phyloP scores from a whole-genome alignment of 1,139 yeast genomes.

The Meyerozyma athensensis region DNA sequence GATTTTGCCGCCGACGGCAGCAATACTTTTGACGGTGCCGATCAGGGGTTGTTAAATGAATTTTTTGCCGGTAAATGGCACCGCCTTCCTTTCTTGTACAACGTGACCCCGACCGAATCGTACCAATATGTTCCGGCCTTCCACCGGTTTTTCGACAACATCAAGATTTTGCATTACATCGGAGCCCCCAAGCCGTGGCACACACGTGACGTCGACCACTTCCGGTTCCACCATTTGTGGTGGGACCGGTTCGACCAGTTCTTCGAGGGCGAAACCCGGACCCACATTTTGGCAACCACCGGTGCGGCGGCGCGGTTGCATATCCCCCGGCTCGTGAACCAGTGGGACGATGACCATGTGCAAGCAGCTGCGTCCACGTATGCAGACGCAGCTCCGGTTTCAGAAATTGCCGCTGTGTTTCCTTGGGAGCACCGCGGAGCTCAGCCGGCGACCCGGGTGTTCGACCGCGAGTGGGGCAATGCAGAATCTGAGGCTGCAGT shows the following conservation, averaged over 20 bases:
- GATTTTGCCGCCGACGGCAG: constrained; percentile 12
- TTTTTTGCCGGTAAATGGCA: constrained; percentile 24
- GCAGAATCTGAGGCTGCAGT: constrained; percentile 5
- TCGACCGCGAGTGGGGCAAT: constrained; percentile 8
- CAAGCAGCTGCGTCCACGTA: constrained; percentile 16
- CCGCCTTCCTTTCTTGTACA: constrained; percentile 26
- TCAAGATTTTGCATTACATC: constrained; percentile 26
- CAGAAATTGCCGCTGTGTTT: constrained; percentile 20
- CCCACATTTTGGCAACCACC: constrained; percentile 14
- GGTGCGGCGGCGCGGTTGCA: constrained; percentile 37
- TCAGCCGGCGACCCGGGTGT: constrained; percentile 14
- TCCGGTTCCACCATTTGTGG: constrained; percentile 30
- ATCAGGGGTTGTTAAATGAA: constrained; percentile 31
- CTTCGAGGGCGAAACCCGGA: constrained; percentile 15
- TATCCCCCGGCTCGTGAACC: constrained; percentile 25
- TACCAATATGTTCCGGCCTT: constrained; percentile 31
- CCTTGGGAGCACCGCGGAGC: constrained; percentile 39
- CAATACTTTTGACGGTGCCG: constrained; percentile 30
- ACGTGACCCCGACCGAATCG: constrained; percentile 28
- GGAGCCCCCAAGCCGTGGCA: constrained; percentile 30
- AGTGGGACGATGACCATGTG: constrained; percentile 23
- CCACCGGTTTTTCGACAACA: constrained; percentile 23
- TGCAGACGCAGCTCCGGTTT: constrained; percentile 5
- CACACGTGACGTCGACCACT: constrained; percentile 12
- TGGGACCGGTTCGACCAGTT: constrained; percentile 30